Base-by-base conservation (phyloP, 768 basidiomycete genomes). In the Kwoniella newhampshirensis region DNA sequence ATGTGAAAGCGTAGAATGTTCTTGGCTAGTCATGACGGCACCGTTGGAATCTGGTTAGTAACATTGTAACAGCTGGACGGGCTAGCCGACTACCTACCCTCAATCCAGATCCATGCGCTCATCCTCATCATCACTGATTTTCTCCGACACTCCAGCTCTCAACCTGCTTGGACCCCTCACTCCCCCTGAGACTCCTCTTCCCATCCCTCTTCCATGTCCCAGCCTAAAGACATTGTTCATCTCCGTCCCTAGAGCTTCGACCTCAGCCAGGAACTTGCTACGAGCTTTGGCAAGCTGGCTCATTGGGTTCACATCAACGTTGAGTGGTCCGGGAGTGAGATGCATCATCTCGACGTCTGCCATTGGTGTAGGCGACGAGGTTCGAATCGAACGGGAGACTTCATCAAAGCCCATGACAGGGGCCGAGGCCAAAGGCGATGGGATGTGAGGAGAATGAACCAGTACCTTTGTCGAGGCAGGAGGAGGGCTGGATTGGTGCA, bases 221-320 rank as follows among this genome's bases (percentile, higher is more conserved):
- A 57, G 41, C 45, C 43, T 51, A 25, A 57, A 57, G 7, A 57
- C 55, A 17, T 49, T 51, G 13, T 49, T 57, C 47, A 57, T 49
- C 30, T 57, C 55, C 12, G 48, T 44, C 0, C 55, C 45, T 1
- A 57, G 18, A 1, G 47, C 55, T 51, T 57, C 55, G 11, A 50
- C 48, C 20, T 57, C 55, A 12, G 48, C 28, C 28, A 49, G 23
- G 37, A 57, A 57, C 28, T 57, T 57, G 41, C 36, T 36, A 36
- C 48, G 20, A 5, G 55, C 48, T 43, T 50, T 57, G 20, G 39
- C 48, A 8, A 57, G 28, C 32, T 50, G 43, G 40, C 26, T 47
- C 43, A 30, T 47, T 11, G 53, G 53, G 26, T 45, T 57, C 25
- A 21, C 40, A 12, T 57, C 55, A 17, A 44, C n/a, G n/a, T 18